phyloP scores from a whole-genome alignment of 371 early-diverging fungal genomes.

The Rhizomucor miehei region DNA sequence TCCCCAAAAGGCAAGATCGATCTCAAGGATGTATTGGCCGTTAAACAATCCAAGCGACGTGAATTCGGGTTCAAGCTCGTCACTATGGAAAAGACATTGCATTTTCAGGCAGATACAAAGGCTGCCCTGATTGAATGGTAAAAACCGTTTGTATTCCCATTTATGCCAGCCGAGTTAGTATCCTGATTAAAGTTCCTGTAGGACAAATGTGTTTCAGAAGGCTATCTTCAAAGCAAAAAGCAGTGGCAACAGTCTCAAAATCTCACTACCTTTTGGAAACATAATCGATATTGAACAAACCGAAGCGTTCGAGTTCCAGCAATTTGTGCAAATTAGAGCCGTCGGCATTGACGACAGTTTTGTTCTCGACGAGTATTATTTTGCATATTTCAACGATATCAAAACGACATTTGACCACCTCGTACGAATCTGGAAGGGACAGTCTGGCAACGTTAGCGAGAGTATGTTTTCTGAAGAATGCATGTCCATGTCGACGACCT shows the following conservation, averaged over 20 bases:
- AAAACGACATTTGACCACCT: slow-evolving; percentile 34
- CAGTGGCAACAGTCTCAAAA: slow-evolving; percentile 62
- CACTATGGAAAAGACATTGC: slow-evolving; percentile 50
- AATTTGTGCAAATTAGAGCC: slow-evolving; percentile 57
- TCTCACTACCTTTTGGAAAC: slow-evolving; percentile 53
- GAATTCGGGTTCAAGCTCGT: slow-evolving; percentile 58
- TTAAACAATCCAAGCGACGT: slow-evolving; percentile 47
- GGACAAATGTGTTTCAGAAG: slow-evolving; percentile 59
- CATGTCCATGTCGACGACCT: not conserved
- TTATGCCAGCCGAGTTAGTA: too few species aligned
- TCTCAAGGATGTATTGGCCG: slow-evolving; percentile 58
- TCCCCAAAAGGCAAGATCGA: slow-evolving; percentile 70
- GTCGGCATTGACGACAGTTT: slow-evolving; percentile 59
- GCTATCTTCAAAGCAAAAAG: slow-evolving; percentile 65
- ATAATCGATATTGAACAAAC: slow-evolving; percentile 62
- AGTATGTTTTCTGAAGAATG: not conserved
- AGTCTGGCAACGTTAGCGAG: not conserved
- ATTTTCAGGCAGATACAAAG: slow-evolving; percentile 56
- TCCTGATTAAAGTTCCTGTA: too few species aligned
- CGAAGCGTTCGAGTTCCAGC: slow-evolving; percentile 56
- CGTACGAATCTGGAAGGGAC: slow-evolving; percentile 28
- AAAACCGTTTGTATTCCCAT: too few species aligned
- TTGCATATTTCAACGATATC: slow-evolving; percentile 65
- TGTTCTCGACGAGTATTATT: slow-evolving; percentile 73
- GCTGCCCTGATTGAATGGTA: slow-evolving; percentile 57